These are phyloP conservation scores for Dryas integrifolia DNA, from an alignment of 331 rosid genomes.

Conservation along the genomic window DNA sequence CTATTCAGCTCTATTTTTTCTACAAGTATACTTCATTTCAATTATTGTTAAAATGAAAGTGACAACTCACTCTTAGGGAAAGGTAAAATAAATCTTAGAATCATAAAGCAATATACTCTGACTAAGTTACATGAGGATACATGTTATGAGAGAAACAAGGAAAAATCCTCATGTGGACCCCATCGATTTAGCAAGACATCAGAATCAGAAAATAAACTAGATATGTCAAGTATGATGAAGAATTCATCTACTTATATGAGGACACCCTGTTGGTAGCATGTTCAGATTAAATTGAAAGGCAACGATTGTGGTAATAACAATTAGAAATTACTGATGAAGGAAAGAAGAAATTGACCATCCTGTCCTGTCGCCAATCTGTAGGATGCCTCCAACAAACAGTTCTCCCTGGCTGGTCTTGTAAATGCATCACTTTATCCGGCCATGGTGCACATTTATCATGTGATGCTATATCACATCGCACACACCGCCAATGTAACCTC, in stretches of 20 bases:
- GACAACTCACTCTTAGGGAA: not conserved
- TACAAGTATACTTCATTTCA: not conserved
- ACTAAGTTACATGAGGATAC: not conserved
- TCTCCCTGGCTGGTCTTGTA: constrained; percentile 49
- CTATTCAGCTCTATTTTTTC: not conserved
- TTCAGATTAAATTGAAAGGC: not conserved
- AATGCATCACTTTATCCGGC: constrained; percentile 56
- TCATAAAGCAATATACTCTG: not conserved
- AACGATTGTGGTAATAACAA: not conserved
- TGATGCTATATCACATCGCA: constrained; percentile 60
- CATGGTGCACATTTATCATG: constrained; percentile 83
- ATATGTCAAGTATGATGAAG: not conserved
- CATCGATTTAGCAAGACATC: not conserved
- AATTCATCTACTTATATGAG: not conserved
- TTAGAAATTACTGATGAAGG: constrained; percentile 38
- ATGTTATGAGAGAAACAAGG: not conserved
- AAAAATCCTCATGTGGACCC: not conserved
- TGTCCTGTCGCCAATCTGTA: constrained; percentile 65
- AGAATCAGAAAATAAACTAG: not conserved
- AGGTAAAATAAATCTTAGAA: not conserved
- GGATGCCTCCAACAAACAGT: constrained; percentile 94
- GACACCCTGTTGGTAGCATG: not conserved
- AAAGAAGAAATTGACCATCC: constrained; percentile 80
- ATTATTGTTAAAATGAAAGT: not conserved
- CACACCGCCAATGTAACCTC: constrained; percentile 57